Percentiles rank a stretch among this genome's conserved stretches.
Conservation (phyloP, 345 rosid genomes). For the Cardamine resedifolia region DNA sequence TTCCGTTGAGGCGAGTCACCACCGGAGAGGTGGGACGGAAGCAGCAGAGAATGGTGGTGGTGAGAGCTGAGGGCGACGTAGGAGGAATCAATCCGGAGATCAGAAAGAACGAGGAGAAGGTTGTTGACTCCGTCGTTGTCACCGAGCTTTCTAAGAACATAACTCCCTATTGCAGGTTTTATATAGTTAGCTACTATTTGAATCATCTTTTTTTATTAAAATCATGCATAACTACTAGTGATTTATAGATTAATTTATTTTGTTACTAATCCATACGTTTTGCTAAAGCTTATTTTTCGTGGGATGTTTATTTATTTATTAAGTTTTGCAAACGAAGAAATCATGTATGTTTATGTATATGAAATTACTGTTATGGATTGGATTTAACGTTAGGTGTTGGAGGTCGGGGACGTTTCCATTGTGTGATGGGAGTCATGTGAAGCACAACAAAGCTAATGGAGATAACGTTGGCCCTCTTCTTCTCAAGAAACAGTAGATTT, state of each 20-base stretch:
- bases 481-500: conserved; percentile 39
- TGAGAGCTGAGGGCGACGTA: conserved; percentile 65
- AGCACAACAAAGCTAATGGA: conserved; percentile 95
- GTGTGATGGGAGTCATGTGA: conserved; percentile 89
- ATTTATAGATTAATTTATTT: not conserved
- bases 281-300: not conserved
- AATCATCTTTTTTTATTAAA: not conserved
- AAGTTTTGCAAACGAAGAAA: not conserved
- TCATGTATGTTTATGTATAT: not conserved
- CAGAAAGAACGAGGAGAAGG: conserved; percentile 84
- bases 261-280: not conserved
- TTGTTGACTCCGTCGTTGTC: conserved; percentile 71
- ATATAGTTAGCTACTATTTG: not conserved
- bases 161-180: conserved; percentile 83
- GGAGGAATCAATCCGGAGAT: conserved; percentile 69
- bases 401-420: conserved; percentile 87
- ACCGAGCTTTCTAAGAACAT: conserved; percentile 81
- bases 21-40: conserved; percentile 17
- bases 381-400: conserved; percentile 67
- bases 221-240: not conserved
- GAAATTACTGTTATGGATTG: not conserved
- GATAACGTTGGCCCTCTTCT: conserved; percentile 62
- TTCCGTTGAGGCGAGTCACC: conserved; percentile 25
- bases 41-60: conserved; percentile 46
- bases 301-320: not conserved